Percentiles rank a stretch among this genome's conserved stretches.
These are phyloP conservation scores for Leccinum disarticulatum DNA, from an alignment of 768 basidiomycete genomes.

Conservation along the genomic window DNA sequence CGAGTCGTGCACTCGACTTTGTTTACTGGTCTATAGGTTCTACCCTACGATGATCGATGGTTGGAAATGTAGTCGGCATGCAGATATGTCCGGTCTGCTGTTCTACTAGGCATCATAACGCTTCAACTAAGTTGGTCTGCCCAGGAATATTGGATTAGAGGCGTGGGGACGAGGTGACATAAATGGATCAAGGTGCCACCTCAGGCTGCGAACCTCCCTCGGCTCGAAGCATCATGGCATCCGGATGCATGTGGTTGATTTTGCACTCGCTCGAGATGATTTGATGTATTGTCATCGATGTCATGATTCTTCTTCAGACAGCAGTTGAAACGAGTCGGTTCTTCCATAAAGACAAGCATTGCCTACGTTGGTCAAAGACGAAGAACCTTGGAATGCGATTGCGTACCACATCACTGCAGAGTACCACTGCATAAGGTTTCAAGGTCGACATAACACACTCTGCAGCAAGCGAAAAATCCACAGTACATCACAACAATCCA, in stretches of 20 bases:
- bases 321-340: conserved; percentile 14
- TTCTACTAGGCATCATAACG: conserved; percentile 61
- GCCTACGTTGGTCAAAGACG: background rate
- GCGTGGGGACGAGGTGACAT: no score
- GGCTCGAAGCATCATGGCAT: conserved; percentile 18
- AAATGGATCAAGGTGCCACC: no score
- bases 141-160: no score
- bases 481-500: conserved; percentile 28
- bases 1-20: background rate
- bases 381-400: background rate
- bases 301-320: conserved; percentile 14
- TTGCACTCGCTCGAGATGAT: conserved; percentile 11
- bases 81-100: conserved; percentile 76
- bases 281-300: background rate
- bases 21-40: no score
- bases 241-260: conserved; percentile 15
- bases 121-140: no score
- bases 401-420: conserved; percentile 14
- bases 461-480: conserved; percentile 22
- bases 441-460: conserved; percentile 8
- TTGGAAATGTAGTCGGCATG: no score
- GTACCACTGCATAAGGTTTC: conserved; percentile 1
- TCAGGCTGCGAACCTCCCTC: conserved; percentile 14
- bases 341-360: conserved; percentile 1
- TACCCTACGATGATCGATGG: no score